phyloP scores from a whole-genome alignment of 1,139 yeast species.

The Scheffersomyces quercinus region DNA sequence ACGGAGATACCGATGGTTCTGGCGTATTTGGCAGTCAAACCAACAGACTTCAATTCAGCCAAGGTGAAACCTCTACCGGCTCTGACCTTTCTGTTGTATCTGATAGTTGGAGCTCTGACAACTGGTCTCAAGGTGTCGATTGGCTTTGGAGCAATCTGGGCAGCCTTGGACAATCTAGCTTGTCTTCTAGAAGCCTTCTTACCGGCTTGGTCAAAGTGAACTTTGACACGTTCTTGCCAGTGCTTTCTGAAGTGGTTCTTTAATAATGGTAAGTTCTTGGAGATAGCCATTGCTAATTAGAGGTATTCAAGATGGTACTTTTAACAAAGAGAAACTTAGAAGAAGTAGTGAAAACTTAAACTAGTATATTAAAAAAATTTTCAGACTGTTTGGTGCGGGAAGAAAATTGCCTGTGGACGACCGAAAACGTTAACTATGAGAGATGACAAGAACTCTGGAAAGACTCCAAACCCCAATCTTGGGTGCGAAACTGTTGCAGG shows the following conservation, averaged over 20 bases:
- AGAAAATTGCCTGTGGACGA: neutral
- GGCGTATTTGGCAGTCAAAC: constrained; percentile 92
- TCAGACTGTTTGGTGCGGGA: neutral
- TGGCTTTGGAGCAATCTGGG: constrained; percentile 96
- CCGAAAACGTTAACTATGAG: too few relatives aligned
- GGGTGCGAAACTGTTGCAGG: too few relatives aligned
- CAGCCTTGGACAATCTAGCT: constrained; percentile 93
- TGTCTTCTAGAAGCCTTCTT: constrained; percentile 96
- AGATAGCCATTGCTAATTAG: constrained; percentile 68
- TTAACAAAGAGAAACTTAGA: constrained; percentile 2
- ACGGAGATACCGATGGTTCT: constrained; percentile 98
- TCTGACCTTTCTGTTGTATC: constrained; percentile 99
- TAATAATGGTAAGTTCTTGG: constrained; percentile 96
- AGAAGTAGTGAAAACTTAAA: neutral
- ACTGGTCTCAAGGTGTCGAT: constrained; percentile 95
- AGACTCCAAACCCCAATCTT: too few relatives aligned
- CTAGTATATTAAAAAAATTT: neutral
- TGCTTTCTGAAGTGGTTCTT: constrained; percentile 97
- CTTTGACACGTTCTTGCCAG: constrained; percentile 99
- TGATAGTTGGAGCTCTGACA: constrained; percentile 98
- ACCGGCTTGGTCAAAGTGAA: constrained; percentile 99
- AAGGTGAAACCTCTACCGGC: constrained; percentile 99
- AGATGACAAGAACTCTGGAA: too few relatives aligned
- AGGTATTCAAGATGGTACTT: constrained; percentile 7
- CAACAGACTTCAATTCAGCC: constrained; percentile 98